phyloP scores from a whole-genome alignment of 2,329 filamentous ascomycete genomes.

The Orbilia quercus region DNA sequence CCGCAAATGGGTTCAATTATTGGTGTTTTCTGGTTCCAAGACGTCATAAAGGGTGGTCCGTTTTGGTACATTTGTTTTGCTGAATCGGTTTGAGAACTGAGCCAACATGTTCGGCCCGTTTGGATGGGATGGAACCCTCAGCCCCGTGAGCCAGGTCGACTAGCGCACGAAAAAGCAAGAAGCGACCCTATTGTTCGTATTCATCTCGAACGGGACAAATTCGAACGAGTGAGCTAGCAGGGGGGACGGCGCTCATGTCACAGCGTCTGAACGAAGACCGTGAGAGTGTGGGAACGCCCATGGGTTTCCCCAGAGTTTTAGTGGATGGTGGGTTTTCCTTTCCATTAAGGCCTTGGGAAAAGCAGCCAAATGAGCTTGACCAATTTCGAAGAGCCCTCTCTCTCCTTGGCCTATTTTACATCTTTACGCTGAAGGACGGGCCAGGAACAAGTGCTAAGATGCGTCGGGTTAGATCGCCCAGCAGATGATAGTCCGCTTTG shows the following conservation, averaged over 20 bases:
- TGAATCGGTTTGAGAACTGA: constrained; percentile 14
- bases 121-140: constrained; percentile 40
- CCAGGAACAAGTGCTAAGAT: constrained; percentile 56
- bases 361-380: constrained; percentile 25
- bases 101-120: constrained; percentile 47
- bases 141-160: constrained; percentile 53
- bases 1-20: constrained; percentile 40
- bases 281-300: constrained; percentile 35
- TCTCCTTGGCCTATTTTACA: constrained; percentile 25
- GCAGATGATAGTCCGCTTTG: constrained; percentile 44
- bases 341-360: constrained; percentile 23
- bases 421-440: constrained; percentile 13
- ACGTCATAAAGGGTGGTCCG: constrained; percentile 38
- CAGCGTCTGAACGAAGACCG: constrained; percentile 24
- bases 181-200: constrained; percentile 45
- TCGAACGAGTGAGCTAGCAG: constrained; percentile 45
- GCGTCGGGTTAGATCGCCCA: constrained; percentile 49
- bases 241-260: constrained; percentile 27
- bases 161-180: constrained; percentile 42
- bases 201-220: constrained; percentile 52
- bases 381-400: constrained; percentile 34
- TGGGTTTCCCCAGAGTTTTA: constrained; percentile 39
- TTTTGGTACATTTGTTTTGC: constrained; percentile 1
- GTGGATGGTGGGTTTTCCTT: constrained; percentile 21
- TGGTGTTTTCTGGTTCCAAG: constrained; percentile 37